These are phyloP conservation scores for Lentinula sp. DNA, from an alignment of 768 basidiomycete species.

Conservation along the genomic window DNA sequence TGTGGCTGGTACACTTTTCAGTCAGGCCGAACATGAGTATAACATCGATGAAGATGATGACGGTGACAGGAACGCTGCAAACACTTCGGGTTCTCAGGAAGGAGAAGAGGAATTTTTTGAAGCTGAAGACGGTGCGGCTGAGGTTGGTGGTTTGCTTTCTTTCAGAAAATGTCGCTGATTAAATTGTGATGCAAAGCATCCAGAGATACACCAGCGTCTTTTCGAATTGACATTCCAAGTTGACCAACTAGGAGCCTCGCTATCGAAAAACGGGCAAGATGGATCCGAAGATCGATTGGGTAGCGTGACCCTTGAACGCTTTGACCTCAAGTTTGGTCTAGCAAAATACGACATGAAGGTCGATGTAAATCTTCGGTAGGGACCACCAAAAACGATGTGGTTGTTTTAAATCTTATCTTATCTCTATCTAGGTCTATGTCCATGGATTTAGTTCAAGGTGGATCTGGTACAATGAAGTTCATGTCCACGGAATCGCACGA, in stretches of 20 bases:
- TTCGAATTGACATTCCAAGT: conserved; percentile 90
- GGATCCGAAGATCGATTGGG: conserved; percentile 72
- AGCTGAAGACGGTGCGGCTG: conserved; percentile 53
- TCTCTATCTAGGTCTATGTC: conserved; percentile 56
- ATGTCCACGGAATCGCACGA: conserved; percentile 46
- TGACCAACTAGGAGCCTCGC: conserved; percentile 69
- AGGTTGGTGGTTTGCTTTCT: conserved; percentile 30
- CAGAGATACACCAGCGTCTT: conserved; percentile 45
- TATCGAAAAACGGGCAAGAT: conserved; percentile 63
- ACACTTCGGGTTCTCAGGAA: conserved; percentile 18
- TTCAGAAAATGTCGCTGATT: neutral
- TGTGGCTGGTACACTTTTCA: conserved; percentile 47
- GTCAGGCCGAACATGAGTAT: conserved; percentile 55
- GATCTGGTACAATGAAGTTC: conserved; percentile 46
- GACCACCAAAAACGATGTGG: conserved; percentile 7
- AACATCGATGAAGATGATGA: conserved; percentile 55
- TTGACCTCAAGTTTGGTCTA: conserved; percentile 67
- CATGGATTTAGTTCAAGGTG: conserved; percentile 65
- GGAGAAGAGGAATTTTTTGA: conserved; percentile 66
- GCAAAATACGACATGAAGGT: conserved; percentile 86
- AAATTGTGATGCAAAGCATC: conserved; percentile 20
- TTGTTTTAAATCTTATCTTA: neutral
- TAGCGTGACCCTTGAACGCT: conserved; percentile 71
- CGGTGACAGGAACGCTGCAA: conserved; percentile 24
- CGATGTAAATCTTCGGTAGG: conserved; percentile 69